Percentiles rank a stretch among this genome's conserved stretches.
phyloP scores from a whole-genome alignment of 2,329 filamentous ascomycete genomes.

The Xylaria sp. region DNA sequence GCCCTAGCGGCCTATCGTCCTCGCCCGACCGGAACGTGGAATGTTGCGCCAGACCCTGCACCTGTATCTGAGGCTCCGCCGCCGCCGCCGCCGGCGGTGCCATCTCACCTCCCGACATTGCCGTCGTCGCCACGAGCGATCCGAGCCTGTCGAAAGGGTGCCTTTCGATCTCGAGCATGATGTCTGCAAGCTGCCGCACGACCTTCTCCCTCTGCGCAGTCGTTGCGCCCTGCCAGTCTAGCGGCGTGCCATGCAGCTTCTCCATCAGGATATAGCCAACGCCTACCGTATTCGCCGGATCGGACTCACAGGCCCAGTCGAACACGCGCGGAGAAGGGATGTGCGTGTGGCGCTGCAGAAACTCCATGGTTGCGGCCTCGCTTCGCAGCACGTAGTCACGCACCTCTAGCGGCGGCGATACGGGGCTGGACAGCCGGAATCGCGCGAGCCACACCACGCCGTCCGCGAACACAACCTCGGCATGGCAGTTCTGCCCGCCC shows the following conservation, averaged over 20 bases:
- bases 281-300: constrained; percentile 50
- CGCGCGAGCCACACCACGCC: constrained; percentile 45
- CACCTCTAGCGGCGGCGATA: constrained; percentile 40
- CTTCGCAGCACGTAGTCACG: constrained; percentile 46
- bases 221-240: constrained; percentile 51
- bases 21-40: constrained; percentile 25
- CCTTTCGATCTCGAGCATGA: constrained; percentile 50
- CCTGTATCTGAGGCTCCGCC: constrained; percentile 28
- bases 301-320: constrained; percentile 50
- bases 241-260: constrained; percentile 52
- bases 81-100: no score
- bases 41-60: constrained; percentile 41
- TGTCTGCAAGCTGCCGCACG: constrained; percentile 49
- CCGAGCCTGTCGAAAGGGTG: constrained; percentile 49
- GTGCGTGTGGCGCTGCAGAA: constrained; percentile 39
- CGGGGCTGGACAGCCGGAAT: constrained; percentile 39
- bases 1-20: constrained; percentile 39
- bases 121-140: no score
- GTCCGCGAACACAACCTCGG: constrained; percentile 47
- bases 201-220: constrained; percentile 47
- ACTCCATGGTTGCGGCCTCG: constrained; percentile 46
- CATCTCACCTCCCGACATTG: no score
- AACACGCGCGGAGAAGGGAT: constrained; percentile 52
- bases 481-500: constrained; percentile 47
- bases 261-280: constrained; percentile 57